A percentile compares a stretch with the other conserved stretches of the same genome.
These are phyloP conservation scores for Yarrowia hollandica DNA, from an alignment of 805 yeast genomes.

Conservation along the genomic window DNA sequence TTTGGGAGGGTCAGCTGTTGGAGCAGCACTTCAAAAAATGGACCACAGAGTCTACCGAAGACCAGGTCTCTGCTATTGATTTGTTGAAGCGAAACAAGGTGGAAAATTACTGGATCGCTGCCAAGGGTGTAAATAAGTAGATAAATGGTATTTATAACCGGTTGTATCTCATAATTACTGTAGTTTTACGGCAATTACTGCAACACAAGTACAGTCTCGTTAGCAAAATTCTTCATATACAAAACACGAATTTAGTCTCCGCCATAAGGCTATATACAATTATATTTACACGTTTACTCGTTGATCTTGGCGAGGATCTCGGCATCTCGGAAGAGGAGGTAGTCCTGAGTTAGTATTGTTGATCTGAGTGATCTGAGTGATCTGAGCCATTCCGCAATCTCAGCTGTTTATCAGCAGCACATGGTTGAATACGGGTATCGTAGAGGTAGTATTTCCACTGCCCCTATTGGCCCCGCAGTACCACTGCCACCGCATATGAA, in stretches of 20 bases:
- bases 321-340: slow-evolving; percentile 79
- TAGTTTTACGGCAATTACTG: too few relatives aligned
- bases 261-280: slow-evolving; percentile 26
- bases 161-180: too few relatives aligned
- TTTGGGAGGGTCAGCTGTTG: slow-evolving; percentile 73
- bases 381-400: background rate
- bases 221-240: too few relatives aligned
- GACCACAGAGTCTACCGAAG: slow-evolving; percentile 58
- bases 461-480: too few relatives aligned
- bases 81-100: slow-evolving; percentile 53
- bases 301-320: slow-evolving; percentile 89
- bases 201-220: too few relatives aligned
- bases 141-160: background rate
- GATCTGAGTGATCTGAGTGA: background rate
- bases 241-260: background rate
- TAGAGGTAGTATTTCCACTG: too few relatives aligned
- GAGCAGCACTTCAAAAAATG: slow-evolving; percentile 62
- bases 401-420: too few relatives aligned
- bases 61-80: slow-evolving; percentile 53
- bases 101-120: slow-evolving; percentile 55
- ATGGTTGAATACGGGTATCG: too few relatives aligned
- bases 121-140: background rate
- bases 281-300: slow-evolving; percentile 29
- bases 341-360: slow-evolving; percentile 38
- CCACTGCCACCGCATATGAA: too few relatives aligned